phyloP scores from a whole-genome alignment of 2,329 filamentous ascomycete genomes.

The Meredithiella fracta region DNA sequence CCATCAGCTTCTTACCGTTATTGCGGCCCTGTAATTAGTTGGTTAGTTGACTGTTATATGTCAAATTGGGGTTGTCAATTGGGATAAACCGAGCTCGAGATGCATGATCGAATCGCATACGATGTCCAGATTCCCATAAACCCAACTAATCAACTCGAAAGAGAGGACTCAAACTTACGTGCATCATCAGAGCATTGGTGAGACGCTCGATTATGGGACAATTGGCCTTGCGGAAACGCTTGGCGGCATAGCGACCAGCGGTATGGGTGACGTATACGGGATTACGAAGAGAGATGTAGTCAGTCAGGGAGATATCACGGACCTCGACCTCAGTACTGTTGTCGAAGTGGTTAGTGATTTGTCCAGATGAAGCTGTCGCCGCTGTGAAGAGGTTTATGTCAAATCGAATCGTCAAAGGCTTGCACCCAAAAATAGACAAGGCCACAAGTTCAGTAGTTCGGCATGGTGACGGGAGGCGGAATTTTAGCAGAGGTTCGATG shows the following conservation, averaged over 20 bases:
- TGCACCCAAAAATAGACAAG: not conserved
- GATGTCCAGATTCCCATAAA: no score
- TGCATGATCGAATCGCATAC: no score
- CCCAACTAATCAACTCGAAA: no score
- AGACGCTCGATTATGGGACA: constrained; percentile 99
- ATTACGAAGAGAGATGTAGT: constrained; percentile 98
- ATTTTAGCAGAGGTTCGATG: no score
- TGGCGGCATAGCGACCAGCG: constrained; percentile 93
- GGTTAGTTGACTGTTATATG: constrained; percentile 2
- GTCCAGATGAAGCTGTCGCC: not conserved
- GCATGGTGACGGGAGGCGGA: no score
- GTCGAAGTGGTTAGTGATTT: constrained; percentile 8
- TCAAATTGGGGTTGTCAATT: not conserved
- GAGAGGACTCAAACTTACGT: constrained; percentile 29
- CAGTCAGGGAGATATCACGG: constrained; percentile 98
- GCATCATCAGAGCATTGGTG: constrained; percentile 99
- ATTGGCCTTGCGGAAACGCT: constrained; percentile 99
- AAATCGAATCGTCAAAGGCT: no score
- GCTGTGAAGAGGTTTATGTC: no score
- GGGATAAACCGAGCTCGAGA: no score
- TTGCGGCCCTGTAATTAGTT: constrained; percentile 98
- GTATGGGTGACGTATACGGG: constrained; percentile 99
- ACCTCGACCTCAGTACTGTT: constrained; percentile 71
- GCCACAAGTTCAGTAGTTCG: not conserved
- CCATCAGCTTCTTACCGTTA: constrained; percentile 99